phyloP scores from a whole-genome alignment of 1,139 yeast species.

The Zygosaccharomyces sapae region DNA sequence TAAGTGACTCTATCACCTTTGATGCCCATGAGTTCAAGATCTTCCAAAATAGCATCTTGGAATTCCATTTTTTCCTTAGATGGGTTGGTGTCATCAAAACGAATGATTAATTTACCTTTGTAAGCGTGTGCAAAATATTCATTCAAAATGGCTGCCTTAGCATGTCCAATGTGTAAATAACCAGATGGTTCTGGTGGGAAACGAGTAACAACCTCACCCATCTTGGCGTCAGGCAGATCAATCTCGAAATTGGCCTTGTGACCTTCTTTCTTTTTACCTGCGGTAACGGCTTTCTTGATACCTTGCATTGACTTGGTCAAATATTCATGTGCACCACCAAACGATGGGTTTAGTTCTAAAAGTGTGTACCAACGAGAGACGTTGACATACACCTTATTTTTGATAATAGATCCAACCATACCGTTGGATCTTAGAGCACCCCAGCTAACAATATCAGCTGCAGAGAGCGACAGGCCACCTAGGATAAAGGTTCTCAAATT shows the following conservation, averaged over 20 bases:
- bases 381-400: slow-evolving; percentile 77
- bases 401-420: slow-evolving; percentile 84
- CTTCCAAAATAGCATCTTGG: slow-evolving; percentile 88
- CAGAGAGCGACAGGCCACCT: slow-evolving; percentile 59
- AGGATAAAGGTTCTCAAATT: slow-evolving; percentile 73
- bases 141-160: slow-evolving; percentile 92
- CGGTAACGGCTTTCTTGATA: slow-evolving; percentile 64
- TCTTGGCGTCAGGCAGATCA: slow-evolving; percentile 81
- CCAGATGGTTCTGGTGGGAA: slow-evolving; percentile 91
- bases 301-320: slow-evolving; percentile 68
- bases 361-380: slow-evolving; percentile 91
- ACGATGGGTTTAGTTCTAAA: slow-evolving; percentile 60
- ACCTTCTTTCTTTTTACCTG: slow-evolving; percentile 62
- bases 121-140: slow-evolving; percentile 92
- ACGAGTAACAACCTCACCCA: slow-evolving; percentile 94
- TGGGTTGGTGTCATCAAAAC: slow-evolving; percentile 97
- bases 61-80: slow-evolving; percentile 90
- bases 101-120: slow-evolving; percentile 88
- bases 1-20: slow-evolving; percentile 82
- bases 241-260: slow-evolving; percentile 93
- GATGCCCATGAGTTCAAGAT: slow-evolving; percentile 80
- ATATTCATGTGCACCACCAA: slow-evolving; percentile 66
- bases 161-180: slow-evolving; percentile 94
- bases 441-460: slow-evolving; percentile 88
- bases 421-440: slow-evolving; percentile 92